Conservation (phyloP, 768 basidiomycete species). For the Calocybe cyanea region DNA sequence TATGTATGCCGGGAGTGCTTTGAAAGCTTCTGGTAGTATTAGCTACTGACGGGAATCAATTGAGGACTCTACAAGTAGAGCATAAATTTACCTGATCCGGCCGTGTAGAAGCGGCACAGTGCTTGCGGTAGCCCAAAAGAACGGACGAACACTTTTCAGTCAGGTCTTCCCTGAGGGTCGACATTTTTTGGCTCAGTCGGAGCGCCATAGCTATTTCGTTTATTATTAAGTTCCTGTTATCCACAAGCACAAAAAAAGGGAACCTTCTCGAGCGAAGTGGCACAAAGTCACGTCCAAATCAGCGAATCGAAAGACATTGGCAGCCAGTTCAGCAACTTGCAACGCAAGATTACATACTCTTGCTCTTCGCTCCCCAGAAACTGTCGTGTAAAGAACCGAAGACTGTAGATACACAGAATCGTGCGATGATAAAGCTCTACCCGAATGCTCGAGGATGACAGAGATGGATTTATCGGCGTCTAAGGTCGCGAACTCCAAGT, state of each 20-base stretch:
- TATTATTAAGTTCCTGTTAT: conserved; percentile 2
- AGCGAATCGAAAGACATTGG: conserved; percentile 85
- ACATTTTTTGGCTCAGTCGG: conserved; percentile 55
- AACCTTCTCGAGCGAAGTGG: conserved; percentile 76
- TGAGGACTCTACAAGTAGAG: background rate
- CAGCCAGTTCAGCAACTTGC: conserved; percentile 78
- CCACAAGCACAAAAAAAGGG: conserved; percentile 18
- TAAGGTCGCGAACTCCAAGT: conserved; percentile 74
- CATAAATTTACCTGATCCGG: conserved; percentile 63
- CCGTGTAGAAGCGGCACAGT: conserved; percentile 79
- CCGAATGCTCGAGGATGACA: conserved; percentile 69
- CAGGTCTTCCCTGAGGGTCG: conserved; percentile 78
- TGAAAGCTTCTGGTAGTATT: conserved; percentile 92
- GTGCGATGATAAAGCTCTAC: conserved; percentile 59
- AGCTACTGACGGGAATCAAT: conserved; percentile 45
- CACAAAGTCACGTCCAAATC: conserved; percentile 85
- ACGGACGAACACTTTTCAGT: conserved; percentile 81
- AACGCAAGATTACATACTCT: conserved; percentile 84
- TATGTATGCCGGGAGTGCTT: conserved; percentile 76
- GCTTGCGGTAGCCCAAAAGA: conserved; percentile 80
- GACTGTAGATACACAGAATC: conserved; percentile 79
- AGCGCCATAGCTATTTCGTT: conserved; percentile 61
- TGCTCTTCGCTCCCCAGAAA: conserved; percentile 75
- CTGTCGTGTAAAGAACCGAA: conserved; percentile 83
- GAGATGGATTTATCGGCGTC: conserved; percentile 81